Percentiles rank a stretch among this genome's conserved stretches.
phyloP scores from a whole-genome alignment of 331 rosid genomes.

The Malus hybrid region DNA sequence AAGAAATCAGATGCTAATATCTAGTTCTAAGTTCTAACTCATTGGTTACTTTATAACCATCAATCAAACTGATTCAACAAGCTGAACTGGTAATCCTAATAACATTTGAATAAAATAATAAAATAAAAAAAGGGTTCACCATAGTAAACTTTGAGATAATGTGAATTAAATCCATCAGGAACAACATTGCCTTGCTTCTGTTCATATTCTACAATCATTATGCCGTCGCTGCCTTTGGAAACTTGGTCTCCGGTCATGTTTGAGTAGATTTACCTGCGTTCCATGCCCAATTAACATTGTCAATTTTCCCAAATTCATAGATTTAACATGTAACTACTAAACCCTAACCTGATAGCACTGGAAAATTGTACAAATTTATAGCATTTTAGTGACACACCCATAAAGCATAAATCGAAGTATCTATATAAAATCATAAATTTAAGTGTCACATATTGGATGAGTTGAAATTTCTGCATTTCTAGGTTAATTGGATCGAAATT shows the following conservation, averaged over 20 bases:
- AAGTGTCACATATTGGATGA: too few relatives aligned
- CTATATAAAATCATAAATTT: too few relatives aligned
- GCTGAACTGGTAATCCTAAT: background rate
- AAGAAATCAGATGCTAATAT: background rate
- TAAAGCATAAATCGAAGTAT: too few relatives aligned
- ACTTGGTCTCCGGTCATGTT: constrained; percentile 23
- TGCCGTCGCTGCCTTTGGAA: constrained; percentile 18
- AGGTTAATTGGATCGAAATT: too few relatives aligned
- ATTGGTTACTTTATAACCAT: background rate
- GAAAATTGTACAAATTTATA: background rate
- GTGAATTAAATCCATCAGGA: constrained; percentile 26
- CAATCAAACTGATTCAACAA: background rate
- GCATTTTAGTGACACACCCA: too few relatives aligned
- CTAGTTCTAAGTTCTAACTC: background rate
- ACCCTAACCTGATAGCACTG: background rate
- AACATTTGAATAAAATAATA: background rate
- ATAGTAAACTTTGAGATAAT: constrained; percentile 45
- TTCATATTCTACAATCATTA: constrained; percentile 24
- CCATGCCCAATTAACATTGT: background rate
- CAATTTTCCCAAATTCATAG: background rate
- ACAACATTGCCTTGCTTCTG: constrained; percentile 14
- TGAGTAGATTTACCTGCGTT: background rate
- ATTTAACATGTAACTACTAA: background rate
- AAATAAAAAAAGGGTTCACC: constrained; percentile 14
- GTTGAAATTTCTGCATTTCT: too few relatives aligned